A percentile compares a stretch with the other conserved stretches of the same genome.
phyloP scores from a whole-genome alignment of 345 rosid genomes.

The Bruguiera parviflora region DNA sequence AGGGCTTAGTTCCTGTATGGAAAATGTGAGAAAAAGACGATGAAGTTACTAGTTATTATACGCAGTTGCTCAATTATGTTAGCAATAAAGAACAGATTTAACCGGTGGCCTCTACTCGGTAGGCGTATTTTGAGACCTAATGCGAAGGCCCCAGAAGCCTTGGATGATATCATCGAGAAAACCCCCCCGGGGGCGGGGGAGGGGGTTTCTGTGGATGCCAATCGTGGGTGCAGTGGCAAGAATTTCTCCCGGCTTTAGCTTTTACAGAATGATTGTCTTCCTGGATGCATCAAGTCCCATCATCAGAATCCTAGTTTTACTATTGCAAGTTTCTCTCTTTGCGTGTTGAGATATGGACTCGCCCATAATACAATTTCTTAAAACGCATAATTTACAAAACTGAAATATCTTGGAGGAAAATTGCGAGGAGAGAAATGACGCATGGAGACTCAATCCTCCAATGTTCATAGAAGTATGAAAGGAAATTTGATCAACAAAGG shows the following conservation, averaged over 20 bases:
- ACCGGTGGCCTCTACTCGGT: too few relatives aligned
- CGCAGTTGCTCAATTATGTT: too few relatives aligned
- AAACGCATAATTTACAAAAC: neutral
- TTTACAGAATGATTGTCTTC: conserved; percentile 67
- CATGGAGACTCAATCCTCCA: neutral
- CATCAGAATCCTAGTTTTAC: conserved; percentile 48
- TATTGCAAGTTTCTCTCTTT: conserved; percentile 38
- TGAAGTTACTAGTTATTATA: too few relatives aligned
- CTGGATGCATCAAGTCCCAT: conserved; percentile 75
- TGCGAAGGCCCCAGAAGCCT: too few relatives aligned
- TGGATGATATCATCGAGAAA: neutral
- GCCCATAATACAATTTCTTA: conserved; percentile 34
- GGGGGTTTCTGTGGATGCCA: conserved; percentile 29
- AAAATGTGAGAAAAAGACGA: too few relatives aligned
- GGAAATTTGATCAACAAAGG: neutral
- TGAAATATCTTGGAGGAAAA: neutral
- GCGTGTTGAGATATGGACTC: conserved; percentile 39
- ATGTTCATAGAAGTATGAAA: neutral
- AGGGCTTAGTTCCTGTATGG: too few relatives aligned
- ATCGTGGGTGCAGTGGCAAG: conserved; percentile 57
- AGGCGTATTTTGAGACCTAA: too few relatives aligned
- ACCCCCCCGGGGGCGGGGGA: neutral
- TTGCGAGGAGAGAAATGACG: neutral
- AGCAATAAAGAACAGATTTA: too few relatives aligned
- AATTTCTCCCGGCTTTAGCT: conserved; percentile 63